phyloP scores from a whole-genome alignment of 2,329 filamentous ascomycete genomes.

The Fusarium praegraminearum region DNA sequence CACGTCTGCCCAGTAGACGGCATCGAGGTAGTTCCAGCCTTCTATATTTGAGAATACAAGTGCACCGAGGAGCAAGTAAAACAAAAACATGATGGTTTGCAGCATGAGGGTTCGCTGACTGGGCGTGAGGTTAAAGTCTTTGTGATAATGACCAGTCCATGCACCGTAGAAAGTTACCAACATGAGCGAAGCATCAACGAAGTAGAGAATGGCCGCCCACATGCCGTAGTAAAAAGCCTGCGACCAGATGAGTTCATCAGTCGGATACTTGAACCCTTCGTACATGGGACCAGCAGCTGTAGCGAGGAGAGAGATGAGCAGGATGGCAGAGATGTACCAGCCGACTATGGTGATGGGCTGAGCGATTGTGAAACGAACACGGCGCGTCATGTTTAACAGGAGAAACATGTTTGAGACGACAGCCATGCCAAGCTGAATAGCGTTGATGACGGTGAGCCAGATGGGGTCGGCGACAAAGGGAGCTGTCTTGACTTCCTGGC shows the following conservation, averaged over 20 bases:
- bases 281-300: conserved; percentile 72
- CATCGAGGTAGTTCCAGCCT: conserved; percentile 80
- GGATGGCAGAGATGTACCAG: conserved; percentile 76
- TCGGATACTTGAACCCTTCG: conserved; percentile 51
- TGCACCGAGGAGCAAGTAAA: conserved; percentile 83
- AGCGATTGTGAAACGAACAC: conserved; percentile 83
- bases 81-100: conserved; percentile 87
- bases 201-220: conserved; percentile 83
- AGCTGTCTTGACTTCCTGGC: conserved; percentile 62
- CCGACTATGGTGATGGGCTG: conserved; percentile 85
- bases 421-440: conserved; percentile 79
- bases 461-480: conserved; percentile 72
- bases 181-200: conserved; percentile 80
- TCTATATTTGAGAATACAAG: conserved; percentile 80
- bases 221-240: conserved; percentile 91
- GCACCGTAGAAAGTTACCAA: conserved; percentile 85
- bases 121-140: conserved; percentile 81
- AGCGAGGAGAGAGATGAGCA: conserved; percentile 74
- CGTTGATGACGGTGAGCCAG: conserved; percentile 83
- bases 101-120: conserved; percentile 90
- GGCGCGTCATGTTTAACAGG: conserved; percentile 86
- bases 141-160: conserved; percentile 74
- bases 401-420: conserved; percentile 84
- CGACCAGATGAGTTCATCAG: conserved; percentile 71
- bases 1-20: conserved; percentile 83